Base-by-base conservation (phyloP, 352 stramenopile species). In the Globisporangium spinosum region DNA sequence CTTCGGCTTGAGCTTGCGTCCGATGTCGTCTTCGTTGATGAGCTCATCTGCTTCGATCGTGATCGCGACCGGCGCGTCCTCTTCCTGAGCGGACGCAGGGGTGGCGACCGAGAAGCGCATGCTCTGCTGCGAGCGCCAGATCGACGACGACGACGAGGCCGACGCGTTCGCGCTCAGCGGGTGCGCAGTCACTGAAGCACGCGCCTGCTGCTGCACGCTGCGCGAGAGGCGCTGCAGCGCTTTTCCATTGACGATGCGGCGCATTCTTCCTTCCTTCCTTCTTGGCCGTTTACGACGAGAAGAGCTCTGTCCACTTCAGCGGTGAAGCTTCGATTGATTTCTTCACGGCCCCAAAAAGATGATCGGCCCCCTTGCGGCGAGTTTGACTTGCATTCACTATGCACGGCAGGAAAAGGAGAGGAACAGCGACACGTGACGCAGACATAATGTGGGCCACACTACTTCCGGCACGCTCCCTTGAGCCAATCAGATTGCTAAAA, bases 1-100 rank as follows among this genome's bases (percentile, higher is more conserved):
- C 13, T 85, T 81, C 10, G 94, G 95, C 76, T 96, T 97, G 56
- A 97, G 78, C 68, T 94, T 91, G 68, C 86, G 86, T 17, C 86
- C 86, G 25, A 94, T 89, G 9, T 93, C 86, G 59, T 84, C 75
- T 2, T 68, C 73, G 1, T 34, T 65, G 13, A 67, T 38, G 15
- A 74, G 58, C 6, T 76, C 69, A 3, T 70, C 64, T 3, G 55
- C 56, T 0, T 75, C 66, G 38, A 71, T 62, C 53, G 74, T 70
- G 22, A 85, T 77, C 20, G 76, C 25, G 3, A 70, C 54, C 0
- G 62, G 54, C 3, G 69, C 62, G 27, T 72, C 64, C 17, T 78
- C 76, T 55, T 79, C 62, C 56, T 72, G 64, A 25, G 69, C 32
- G 4, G 69, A 72, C 20, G 75, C 69, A 0, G 71, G 74, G 22